Evolutionary conservation across 176 grass and related monocot genomes (phyloP).

Genomic region (Triticum monococcum): DNA sequence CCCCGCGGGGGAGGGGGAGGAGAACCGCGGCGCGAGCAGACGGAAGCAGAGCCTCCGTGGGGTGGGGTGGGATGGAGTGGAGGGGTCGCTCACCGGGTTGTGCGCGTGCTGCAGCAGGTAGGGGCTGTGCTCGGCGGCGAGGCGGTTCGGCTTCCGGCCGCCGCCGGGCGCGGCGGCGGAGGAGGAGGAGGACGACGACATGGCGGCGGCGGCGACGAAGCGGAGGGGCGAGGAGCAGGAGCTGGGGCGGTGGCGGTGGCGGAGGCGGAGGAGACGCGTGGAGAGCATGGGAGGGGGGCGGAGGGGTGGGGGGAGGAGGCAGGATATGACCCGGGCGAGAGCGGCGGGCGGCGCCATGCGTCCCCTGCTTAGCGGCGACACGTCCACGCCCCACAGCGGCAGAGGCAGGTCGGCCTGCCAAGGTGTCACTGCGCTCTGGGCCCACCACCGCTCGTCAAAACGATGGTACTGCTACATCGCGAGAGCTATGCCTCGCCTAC

Average conservation of each 20-base stretch:
- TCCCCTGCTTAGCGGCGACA: conserved; percentile 1
- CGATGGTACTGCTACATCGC: too few species aligned
- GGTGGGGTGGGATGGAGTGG: background rate
- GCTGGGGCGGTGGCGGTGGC: conserved; percentile 11
- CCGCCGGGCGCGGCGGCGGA: conserved; percentile 34
- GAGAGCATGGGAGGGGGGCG: conserved; percentile 10
- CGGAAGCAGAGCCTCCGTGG: too few species aligned
- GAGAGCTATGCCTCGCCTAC: too few species aligned
- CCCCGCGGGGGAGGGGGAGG: background rate
- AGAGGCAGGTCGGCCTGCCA: too few species aligned
- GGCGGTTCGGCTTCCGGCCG: conserved; percentile 62
- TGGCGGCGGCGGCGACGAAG: conserved; percentile 17
- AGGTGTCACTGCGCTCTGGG: background rate
- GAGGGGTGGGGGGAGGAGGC: background rate
- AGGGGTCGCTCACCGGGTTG: conserved; percentile 60
- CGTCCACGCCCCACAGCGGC: background rate
- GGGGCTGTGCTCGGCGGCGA: conserved; percentile 91
- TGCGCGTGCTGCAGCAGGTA: conserved; percentile 98
- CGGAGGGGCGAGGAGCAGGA: conserved; percentile 15
- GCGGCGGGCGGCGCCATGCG: conserved; percentile 43
- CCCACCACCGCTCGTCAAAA: background rate
- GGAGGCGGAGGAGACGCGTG: conserved; percentile 22
- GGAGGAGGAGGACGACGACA: conserved; percentile 29
- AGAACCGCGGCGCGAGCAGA: background rate
- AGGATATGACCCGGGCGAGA: conserved; percentile 44